Conservation (phyloP, 148 eudicot genomes). For the Rhododendron williamsianum region DNA sequence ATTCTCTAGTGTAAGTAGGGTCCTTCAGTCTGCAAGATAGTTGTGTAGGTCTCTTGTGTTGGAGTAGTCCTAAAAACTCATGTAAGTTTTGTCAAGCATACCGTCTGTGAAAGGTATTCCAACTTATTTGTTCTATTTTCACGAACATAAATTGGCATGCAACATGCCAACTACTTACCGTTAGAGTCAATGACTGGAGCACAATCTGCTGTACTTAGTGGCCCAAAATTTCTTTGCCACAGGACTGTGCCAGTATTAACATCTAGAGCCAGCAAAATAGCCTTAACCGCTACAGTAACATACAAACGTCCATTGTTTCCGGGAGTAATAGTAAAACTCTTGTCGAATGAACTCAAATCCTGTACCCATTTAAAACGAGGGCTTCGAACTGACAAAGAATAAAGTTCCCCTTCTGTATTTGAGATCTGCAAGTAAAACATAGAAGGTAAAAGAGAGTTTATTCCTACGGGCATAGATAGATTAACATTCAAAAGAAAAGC, state of each 20-base stretch:
- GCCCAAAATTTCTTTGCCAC: conserved; percentile 77
- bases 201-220: conserved; percentile 49
- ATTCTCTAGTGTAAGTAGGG: not conserved
- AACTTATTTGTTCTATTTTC: not conserved
- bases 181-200: conserved; percentile 72
- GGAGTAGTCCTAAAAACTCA: not conserved
- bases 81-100: not conserved
- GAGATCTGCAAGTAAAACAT: conserved; percentile 47
- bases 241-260: conserved; percentile 55
- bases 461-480: no score
- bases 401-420: conserved; percentile 77
- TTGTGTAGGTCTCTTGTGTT: no score
- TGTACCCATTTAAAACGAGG: conserved; percentile 75
- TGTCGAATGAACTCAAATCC: conserved; percentile 61
- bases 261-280: conserved; percentile 59
- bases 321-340: conserved; percentile 39
- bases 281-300: conserved; percentile 49
- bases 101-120: not conserved
- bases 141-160: not conserved
- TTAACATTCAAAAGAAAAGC: not conserved
- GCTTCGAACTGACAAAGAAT: conserved; percentile 48
- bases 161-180: conserved; percentile 34
- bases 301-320: conserved; percentile 82
- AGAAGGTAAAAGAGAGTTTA: not conserved
- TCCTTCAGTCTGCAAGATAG: not conserved